These are phyloP conservation scores for Anisodus tanguticus DNA, from an alignment of 257 asterid species.

Conservation along the genomic window DNA sequence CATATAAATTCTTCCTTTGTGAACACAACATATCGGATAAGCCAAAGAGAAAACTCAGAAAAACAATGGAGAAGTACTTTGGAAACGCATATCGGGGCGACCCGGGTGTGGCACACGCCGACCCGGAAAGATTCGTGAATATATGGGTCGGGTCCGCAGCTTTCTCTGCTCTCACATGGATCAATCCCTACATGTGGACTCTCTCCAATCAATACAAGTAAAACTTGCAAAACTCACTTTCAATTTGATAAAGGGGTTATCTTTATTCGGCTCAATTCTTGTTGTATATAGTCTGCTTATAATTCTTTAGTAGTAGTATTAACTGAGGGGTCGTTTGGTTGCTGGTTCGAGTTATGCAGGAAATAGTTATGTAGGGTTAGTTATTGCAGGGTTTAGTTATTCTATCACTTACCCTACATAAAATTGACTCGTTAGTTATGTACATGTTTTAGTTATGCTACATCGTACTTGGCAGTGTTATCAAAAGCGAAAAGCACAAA, in stretches of 20 bases:
- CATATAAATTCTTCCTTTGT: background rate
- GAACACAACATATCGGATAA: constrained; percentile 36
- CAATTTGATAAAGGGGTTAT: background rate
- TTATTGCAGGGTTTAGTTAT: too few species aligned
- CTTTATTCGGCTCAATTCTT: background rate
- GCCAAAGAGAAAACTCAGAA: background rate
- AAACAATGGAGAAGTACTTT: constrained; percentile 83
- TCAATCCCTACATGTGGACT: constrained; percentile 85
- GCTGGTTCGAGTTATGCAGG: too few species aligned
- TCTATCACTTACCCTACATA: too few species aligned
- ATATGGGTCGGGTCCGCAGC: constrained; percentile 76
- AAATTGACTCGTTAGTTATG: too few species aligned
- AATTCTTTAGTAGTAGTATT: background rate
- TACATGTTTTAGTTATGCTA: too few species aligned
- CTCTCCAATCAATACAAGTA: constrained; percentile 79
- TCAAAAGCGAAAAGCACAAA: too few species aligned
- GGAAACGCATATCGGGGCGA: constrained; percentile 95
- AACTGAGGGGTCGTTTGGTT: too few species aligned
- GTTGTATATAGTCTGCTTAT: background rate
- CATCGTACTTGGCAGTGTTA: too few species aligned
- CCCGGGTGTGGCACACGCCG: constrained; percentile 91
- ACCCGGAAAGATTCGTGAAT: constrained; percentile 60
- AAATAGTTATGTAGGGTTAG: too few species aligned
- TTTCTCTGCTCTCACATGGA: constrained; percentile 78
- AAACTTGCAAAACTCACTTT: constrained; percentile 28